Evolutionary conservation across 148 eudicot genomes (phyloP).

Genomic region (Pharnaceum exiguum): DNA sequence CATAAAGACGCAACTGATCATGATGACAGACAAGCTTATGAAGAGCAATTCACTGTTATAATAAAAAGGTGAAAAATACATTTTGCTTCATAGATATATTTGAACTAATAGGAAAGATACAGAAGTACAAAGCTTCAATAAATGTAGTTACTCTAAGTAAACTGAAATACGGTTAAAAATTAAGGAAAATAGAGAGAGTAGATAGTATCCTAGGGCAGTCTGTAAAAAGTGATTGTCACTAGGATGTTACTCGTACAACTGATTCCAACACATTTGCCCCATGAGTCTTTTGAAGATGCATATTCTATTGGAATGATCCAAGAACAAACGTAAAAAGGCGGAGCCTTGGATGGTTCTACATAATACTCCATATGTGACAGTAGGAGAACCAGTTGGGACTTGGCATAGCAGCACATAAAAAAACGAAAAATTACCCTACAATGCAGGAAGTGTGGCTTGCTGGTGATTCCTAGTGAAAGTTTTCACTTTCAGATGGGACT

Average conservation of each 20-base stretch:
- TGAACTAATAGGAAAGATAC: too few species aligned
- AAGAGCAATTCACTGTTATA: not conserved
- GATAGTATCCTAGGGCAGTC: slow-evolving; percentile 2
- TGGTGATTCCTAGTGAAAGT: too few species aligned
- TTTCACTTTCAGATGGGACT: too few species aligned
- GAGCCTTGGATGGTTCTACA: slow-evolving; percentile 33
- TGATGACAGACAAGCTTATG: slow-evolving; percentile 4
- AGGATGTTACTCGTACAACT: slow-evolving; percentile 1
- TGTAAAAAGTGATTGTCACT: slow-evolving; percentile 12
- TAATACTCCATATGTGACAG: slow-evolving; percentile 12
- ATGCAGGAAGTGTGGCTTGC: slow-evolving; percentile 10
- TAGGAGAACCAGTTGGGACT: too few species aligned
- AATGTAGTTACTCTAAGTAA: not conserved
- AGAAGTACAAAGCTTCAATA: not conserved
- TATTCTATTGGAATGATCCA: slow-evolving; percentile 23
- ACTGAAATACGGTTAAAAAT: not conserved
- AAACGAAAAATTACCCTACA: slow-evolving; percentile 10
- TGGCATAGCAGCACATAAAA: too few species aligned
- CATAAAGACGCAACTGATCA: slow-evolving; percentile 4
- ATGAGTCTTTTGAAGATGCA: slow-evolving; percentile 1
- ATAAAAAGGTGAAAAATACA: too few species aligned
- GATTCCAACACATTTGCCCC: not conserved
- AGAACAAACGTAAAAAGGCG: slow-evolving; percentile 55
- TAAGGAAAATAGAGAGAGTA: not conserved
- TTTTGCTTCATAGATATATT: too few species aligned